These are phyloP conservation scores for Vitellaria paradoxa DNA, from an alignment of 179 eudicot species.

Conservation along the genomic window DNA sequence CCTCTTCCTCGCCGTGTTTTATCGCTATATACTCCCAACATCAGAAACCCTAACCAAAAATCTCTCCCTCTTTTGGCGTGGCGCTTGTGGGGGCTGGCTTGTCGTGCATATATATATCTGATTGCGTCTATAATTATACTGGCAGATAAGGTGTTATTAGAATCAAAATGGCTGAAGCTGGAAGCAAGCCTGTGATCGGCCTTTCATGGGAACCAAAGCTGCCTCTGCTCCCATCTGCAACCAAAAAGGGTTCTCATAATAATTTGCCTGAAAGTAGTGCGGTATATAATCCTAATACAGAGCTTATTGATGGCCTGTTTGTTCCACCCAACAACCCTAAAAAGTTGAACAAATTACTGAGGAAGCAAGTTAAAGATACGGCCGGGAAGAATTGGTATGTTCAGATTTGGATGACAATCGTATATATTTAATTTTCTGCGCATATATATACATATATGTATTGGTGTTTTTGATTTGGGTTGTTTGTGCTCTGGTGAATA, in stretches of 20 bases:
- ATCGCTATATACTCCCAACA: too few relatives aligned
- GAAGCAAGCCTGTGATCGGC: constrained; percentile 45
- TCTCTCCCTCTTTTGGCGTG: too few relatives aligned
- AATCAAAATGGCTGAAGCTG: constrained; percentile 18
- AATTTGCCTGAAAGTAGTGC: too few relatives aligned
- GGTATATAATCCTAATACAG: too few relatives aligned
- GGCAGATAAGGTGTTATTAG: too few relatives aligned
- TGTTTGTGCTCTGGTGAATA: constrained; percentile 23
- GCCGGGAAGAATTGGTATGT: constrained; percentile 71
- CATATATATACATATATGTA: neutral
- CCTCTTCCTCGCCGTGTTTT: too few relatives aligned
- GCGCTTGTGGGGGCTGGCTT: too few relatives aligned
- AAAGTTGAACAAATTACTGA: constrained; percentile 53
- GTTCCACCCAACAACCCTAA: constrained; percentile 80
- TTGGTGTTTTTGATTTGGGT: constrained; percentile 9
- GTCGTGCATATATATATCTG: too few relatives aligned
- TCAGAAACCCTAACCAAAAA: too few relatives aligned
- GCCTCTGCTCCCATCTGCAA: constrained; percentile 26
- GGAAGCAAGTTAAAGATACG: constrained; percentile 78
- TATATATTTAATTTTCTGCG: neutral
- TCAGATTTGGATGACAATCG: neutral
- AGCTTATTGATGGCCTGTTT: constrained; percentile 47
- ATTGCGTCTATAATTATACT: too few relatives aligned
- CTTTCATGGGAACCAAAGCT: constrained; percentile 84
- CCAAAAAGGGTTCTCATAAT: constrained; percentile 20